These are phyloP conservation scores for Cystoderma amianthinum DNA, from an alignment of 768 basidiomycete species.

Conservation along the genomic window DNA sequence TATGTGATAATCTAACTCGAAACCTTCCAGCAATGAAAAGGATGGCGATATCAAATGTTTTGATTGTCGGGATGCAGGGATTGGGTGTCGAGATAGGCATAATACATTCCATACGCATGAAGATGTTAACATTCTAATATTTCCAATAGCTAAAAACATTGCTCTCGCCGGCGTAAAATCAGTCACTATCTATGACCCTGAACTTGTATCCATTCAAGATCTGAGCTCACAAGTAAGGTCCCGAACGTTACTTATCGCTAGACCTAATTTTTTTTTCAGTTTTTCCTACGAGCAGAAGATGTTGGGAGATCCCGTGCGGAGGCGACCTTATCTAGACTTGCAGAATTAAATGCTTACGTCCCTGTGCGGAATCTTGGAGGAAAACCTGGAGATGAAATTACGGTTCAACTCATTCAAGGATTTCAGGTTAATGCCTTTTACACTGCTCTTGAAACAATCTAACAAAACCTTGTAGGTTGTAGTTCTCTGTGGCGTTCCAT, in stretches of 20 bases:
- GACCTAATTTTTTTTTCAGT: slow-evolving; percentile 47
- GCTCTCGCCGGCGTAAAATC: slow-evolving; percentile 95
- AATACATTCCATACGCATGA: slow-evolving; percentile 4
- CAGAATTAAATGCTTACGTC: slow-evolving; percentile 94
- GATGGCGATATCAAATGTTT: slow-evolving; percentile 94
- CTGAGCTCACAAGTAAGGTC: slow-evolving; percentile 79
- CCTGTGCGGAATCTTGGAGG: slow-evolving; percentile 88
- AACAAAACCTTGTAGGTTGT: slow-evolving; percentile 56
- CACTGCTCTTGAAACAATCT: not conserved
- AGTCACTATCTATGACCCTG: slow-evolving; percentile 92
- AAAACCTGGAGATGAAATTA: slow-evolving; percentile 66
- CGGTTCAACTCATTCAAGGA: slow-evolving; percentile 72
- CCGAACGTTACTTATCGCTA: too few relatives aligned
- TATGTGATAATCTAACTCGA: slow-evolving; percentile 5
- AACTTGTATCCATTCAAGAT: slow-evolving; percentile 82
- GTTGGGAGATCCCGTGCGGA: slow-evolving; percentile 83
- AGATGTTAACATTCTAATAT: slow-evolving; percentile 5
- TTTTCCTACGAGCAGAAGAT: slow-evolving; percentile 87
- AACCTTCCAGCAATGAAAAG: slow-evolving; percentile 86
- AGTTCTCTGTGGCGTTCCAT: slow-evolving; percentile 74
- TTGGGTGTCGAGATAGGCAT: slow-evolving; percentile 92
- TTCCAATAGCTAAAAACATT: slow-evolving; percentile 79
- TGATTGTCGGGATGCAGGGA: slow-evolving; percentile 88
- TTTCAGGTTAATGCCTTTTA: slow-evolving; percentile 63
- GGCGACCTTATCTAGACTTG: slow-evolving; percentile 80